phyloP scores from a whole-genome alignment of 192 early-diverging fungal species.

The Bifiguratus adelaidae region DNA sequence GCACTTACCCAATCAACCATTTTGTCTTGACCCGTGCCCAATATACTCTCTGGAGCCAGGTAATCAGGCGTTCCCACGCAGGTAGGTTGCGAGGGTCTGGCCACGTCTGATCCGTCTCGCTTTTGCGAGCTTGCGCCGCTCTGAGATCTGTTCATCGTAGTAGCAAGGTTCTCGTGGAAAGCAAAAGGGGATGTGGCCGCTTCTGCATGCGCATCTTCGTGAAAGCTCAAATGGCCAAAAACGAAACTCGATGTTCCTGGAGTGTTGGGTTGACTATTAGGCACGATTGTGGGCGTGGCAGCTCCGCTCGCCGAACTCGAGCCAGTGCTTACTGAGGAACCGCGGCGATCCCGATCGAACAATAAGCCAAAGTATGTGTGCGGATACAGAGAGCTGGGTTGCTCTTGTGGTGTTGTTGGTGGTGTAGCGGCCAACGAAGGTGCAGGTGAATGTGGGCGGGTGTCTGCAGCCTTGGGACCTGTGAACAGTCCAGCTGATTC shows the following conservation, averaged over 20 bases:
- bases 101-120: too few species aligned
- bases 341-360: conserved; percentile 30
- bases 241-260: background rate
- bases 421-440: conserved; percentile 5
- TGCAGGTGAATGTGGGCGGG: conserved; percentile 17
- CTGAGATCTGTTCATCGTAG: too few species aligned
- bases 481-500: conserved; percentile 15
- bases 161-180: background rate
- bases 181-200: too few species aligned
- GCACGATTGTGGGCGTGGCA: background rate
- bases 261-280: background rate
- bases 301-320: conserved; percentile 21
- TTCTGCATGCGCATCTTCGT: too few species aligned
- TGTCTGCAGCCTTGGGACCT: conserved; percentile 1
- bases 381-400: conserved; percentile 1
- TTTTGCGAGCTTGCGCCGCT: too few species aligned
- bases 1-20: conserved; percentile 81
- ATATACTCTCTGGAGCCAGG: conserved; percentile 76
- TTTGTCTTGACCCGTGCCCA: conserved; percentile 72
- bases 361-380: conserved; percentile 24
- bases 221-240: too few species aligned
- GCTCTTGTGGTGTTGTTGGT: conserved; percentile 2
- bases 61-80: conserved; percentile 88
- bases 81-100: conserved; percentile 31
- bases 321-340: conserved; percentile 27